A percentile compares a stretch with the other conserved stretches of the same genome.
Conservation (phyloP, 2,329 filamentous ascomycete genomes). For the Hypoxylon sp. region DNA sequence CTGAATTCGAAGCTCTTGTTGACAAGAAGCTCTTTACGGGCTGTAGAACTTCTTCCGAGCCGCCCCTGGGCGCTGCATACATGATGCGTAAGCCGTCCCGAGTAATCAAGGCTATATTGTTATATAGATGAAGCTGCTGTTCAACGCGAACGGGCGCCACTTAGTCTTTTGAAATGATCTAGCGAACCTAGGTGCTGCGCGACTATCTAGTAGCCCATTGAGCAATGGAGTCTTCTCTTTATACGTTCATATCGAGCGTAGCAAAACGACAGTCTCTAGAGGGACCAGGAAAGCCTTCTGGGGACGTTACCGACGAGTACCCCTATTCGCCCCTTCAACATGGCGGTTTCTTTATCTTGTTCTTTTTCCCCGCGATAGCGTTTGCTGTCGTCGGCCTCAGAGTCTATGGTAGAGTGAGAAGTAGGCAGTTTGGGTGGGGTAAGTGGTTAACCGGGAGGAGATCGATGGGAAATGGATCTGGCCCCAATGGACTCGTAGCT, state of each 20-base stretch:
- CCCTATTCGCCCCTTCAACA: conserved; percentile 43
- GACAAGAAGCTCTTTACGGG: conserved; percentile 8
- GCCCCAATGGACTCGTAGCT: conserved; percentile 9
- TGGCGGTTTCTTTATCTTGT: conserved; percentile 44
- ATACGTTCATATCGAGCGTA: conserved; percentile 31
- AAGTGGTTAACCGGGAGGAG: conserved; percentile 10
- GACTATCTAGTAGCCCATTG: conserved; percentile 1
- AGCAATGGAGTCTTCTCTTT: conserved; percentile 40
- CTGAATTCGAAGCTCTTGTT: conserved; percentile 34
- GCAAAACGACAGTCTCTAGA: conserved; percentile 31
- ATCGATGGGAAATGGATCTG: neutral
- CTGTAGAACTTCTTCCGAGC: conserved; percentile 4
- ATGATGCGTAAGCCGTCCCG: conserved; percentile 16
- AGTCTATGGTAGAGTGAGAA: conserved; percentile 41
- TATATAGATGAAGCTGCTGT: conserved; percentile 39
- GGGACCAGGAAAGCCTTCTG: conserved; percentile 32
- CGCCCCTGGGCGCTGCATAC: conserved; percentile 14
- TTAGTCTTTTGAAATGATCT: conserved; percentile 16
- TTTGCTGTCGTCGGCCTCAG: conserved; percentile 39
- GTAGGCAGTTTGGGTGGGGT: conserved; percentile 47
- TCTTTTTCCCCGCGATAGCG: conserved; percentile 43
- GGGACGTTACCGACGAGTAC: conserved; percentile 26
- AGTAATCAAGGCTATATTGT: conserved; percentile 20
- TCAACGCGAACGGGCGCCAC: conserved; percentile 14
- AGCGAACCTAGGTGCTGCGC: conserved; percentile 10